phyloP scores from a whole-genome alignment of 75 land plant species.

The Pinus tabuliformis region DNA sequence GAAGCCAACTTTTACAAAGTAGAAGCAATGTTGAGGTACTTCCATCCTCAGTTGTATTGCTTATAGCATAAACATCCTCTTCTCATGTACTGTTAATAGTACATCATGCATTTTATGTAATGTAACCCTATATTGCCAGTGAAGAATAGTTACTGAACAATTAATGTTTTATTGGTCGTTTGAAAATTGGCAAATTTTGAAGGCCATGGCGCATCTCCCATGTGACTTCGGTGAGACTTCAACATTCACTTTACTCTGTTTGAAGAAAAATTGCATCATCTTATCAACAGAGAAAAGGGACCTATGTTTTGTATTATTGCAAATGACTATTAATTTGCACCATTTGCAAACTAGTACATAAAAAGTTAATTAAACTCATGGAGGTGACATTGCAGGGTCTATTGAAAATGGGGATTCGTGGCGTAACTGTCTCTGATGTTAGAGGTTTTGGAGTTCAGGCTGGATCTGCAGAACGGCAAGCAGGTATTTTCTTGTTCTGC shows the following conservation, averaged over 20 bases:
- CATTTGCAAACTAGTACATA: not conserved
- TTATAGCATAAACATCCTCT: not conserved
- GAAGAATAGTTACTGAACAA: not conserved
- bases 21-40: constrained; percentile 80
- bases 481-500: constrained; percentile 32
- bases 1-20: constrained; percentile 72
- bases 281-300: not conserved
- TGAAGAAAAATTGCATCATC: not conserved
- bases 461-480: constrained; percentile 86
- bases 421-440: constrained; percentile 86
- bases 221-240: constrained; percentile 27
- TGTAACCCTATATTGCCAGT: too few relatives aligned
- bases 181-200: constrained; percentile 10
- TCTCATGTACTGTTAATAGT: too few relatives aligned
- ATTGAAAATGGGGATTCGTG: constrained; percentile 79
- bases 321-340: not conserved
- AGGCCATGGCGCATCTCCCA: constrained; percentile 69
- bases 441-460: constrained; percentile 89
- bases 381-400: constrained; percentile 40
- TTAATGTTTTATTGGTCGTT: not conserved
- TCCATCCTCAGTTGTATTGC: not conserved
- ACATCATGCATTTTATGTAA: too few relatives aligned
- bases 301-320: not conserved
- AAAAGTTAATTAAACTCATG: not conserved
- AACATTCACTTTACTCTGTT: not conserved